Base-by-base conservation (phyloP, 768 basidiomycete species). In the Trametes coccinea region DNA sequence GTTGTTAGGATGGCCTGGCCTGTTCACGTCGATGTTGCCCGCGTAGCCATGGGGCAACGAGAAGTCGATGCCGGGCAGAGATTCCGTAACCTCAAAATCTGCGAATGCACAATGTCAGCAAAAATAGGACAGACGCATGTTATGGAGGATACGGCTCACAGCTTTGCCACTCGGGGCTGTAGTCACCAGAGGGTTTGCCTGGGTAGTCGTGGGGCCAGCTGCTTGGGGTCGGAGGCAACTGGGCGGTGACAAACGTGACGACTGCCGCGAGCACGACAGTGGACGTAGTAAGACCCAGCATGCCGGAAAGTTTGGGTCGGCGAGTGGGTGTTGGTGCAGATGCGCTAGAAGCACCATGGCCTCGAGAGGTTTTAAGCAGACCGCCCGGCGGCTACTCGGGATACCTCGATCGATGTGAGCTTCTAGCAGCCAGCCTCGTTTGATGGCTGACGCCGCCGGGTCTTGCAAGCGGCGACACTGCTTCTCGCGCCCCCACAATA, bases 151-250 rank as follows among this genome's bases (percentile, higher is more conserved):
- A 37, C n/a, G 5, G 62, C 72, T 46, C 55, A 76, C 75, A 76
- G 16, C 30, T 60, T 60, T 76, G 75, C 75, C 74, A 76, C 29
- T 55, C 67, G 1, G 74, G 68, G 30, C 71, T 67, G 60, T 71
- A 73, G 59, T 69, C 70, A 3, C 66, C 69, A 2, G 58, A 66
- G 10, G 80, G 80, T 66, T 77, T 76, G 0, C 79, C 78, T 17
- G 79, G 74, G 63, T 81, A 80, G 44, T 66, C 69, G 43, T 79
- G 78, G 8, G 79, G 77, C 71, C 73, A 78, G 54, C 67, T 69
- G 53, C 62, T 63, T 16, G 61, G 62, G 8, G 62, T 64, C 8
- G 62, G 58, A 10, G 62, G 62, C n/a, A 64, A 33, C 45, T 53
- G 39, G 22, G 62, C 53, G 7, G n/a, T 16, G 39, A 55, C 57